These are phyloP conservation scores for Geotrichum aggregatum DNA, from an alignment of 1,139 yeast genomes.

Conservation along the genomic window DNA sequence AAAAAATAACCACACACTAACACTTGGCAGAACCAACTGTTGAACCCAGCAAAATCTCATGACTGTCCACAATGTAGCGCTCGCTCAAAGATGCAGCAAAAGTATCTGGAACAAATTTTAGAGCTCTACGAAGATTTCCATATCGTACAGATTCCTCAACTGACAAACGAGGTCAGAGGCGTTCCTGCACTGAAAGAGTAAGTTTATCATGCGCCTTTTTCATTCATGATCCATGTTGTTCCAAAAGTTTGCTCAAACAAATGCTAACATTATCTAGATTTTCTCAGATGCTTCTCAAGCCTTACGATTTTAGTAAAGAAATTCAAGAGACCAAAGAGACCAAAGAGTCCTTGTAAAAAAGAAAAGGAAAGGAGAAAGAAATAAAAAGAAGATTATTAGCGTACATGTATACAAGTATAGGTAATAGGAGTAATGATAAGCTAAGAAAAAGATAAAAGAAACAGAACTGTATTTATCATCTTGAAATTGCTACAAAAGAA, in stretches of 20 bases:
- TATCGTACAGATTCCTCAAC: slow-evolving; percentile 87
- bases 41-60: slow-evolving; percentile 63
- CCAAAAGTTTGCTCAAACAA: too few species aligned
- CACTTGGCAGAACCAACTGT: slow-evolving; percentile 74
- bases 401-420: too few species aligned
- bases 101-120: slow-evolving; percentile 88
- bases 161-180: slow-evolving; percentile 93
- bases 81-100: slow-evolving; percentile 93
- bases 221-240: neutral
- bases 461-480: neutral
- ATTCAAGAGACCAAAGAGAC: neutral
- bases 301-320: slow-evolving; percentile 25
- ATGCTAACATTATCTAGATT: slow-evolving; percentile 21
- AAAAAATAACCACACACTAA: too few species aligned
- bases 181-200: slow-evolving; percentile 71
- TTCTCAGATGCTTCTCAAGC: slow-evolving; percentile 37
- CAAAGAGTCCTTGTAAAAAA: neutral
- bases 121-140: slow-evolving; percentile 95
- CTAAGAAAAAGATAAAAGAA: neutral
- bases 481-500: too few species aligned
- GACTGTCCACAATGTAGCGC: slow-evolving; percentile 86
- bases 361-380: too few species aligned
- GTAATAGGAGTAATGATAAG: too few species aligned
- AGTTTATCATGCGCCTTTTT: slow-evolving; percentile 42
- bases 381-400: too few species aligned